These are phyloP conservation scores for Colletotrichum tropicale DNA, from an alignment of 2,329 filamentous ascomycete species.

Conservation along the genomic window DNA sequence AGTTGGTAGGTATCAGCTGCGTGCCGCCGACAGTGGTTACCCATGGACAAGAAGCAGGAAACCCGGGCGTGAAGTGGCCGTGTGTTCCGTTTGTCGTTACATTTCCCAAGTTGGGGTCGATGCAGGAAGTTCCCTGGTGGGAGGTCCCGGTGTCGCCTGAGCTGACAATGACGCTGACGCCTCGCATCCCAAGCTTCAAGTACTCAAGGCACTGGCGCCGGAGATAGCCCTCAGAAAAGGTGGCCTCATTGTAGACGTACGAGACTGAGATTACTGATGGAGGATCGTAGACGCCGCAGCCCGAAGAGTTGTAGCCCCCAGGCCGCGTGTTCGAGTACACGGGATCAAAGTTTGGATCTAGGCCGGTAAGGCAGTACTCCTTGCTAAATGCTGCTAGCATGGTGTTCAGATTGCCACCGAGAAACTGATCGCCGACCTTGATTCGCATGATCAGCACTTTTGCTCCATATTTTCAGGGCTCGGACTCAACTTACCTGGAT, in stretches of 20 bases:
- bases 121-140: slow-evolving; percentile 7
- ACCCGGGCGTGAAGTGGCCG: slow-evolving; percentile 44
- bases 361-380: background rate
- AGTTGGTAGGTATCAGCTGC: background rate
- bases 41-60: slow-evolving; percentile 51
- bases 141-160: slow-evolving; percentile 38
- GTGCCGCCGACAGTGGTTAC: slow-evolving; percentile 44
- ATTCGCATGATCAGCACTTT: background rate
- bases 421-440: background rate
- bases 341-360: background rate
- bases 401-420: background rate
- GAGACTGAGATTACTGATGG: background rate
- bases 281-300: background rate
- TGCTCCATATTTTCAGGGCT: background rate
- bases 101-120: background rate
- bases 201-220: slow-evolving; percentile 42
- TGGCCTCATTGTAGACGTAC: background rate
- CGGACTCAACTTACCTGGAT: background rate
- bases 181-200: slow-evolving; percentile 45
- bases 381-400: background rate
- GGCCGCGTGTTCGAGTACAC: background rate
- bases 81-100: slow-evolving; percentile 21
- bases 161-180: slow-evolving; percentile 38
- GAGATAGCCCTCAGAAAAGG: slow-evolving; percentile 41
- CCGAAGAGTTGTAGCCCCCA: background rate